These are phyloP conservation scores for Talaromyces adpressus DNA, from an alignment of 495 filamentous ascomycete genomes.

Conservation along the genomic window DNA sequence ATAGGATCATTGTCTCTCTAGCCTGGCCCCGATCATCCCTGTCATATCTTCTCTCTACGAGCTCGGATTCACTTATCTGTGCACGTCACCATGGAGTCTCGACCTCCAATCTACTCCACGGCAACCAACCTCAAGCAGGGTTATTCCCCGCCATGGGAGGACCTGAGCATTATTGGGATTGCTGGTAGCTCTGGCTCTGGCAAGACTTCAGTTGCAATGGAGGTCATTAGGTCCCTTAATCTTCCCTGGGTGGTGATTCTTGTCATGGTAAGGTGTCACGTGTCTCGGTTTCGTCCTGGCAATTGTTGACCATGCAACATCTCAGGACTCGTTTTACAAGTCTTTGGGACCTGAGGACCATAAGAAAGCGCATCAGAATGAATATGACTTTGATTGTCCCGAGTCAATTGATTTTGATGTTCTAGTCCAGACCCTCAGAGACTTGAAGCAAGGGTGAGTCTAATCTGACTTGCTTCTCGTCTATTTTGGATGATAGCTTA, in stretches of 20 bases:
- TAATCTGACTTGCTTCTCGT: background rate
- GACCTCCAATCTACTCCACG: conserved; percentile 36
- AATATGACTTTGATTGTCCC: conserved; percentile 94
- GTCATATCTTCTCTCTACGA: background rate
- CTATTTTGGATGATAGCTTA: background rate
- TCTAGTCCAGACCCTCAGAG: conserved; percentile 69
- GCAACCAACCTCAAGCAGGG: conserved; percentile 43
- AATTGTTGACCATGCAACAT: background rate
- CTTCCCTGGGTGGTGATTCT: conserved; percentile 97
- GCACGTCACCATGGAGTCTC: conserved; percentile 30
- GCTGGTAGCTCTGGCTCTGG: conserved; percentile 94
- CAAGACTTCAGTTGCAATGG: conserved; percentile 91
- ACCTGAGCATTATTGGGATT: conserved; percentile 90
- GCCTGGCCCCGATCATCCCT: background rate
- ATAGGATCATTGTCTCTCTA: background rate
- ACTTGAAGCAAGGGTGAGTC: conserved; percentile 84
- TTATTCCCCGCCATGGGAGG: conserved; percentile 91
- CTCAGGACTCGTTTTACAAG: conserved; percentile 95
- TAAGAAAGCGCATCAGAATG: conserved; percentile 70
- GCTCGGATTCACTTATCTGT: background rate
- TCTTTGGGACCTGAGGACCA: conserved; percentile 67
- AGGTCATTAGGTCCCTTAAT: conserved; percentile 82
- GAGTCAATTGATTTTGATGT: conserved; percentile 92
- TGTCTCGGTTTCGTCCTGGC: background rate
- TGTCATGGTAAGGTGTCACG: conserved; percentile 65